Percentiles rank a stretch among this genome's conserved stretches.
These are phyloP conservation scores for Candida germanica DNA, from an alignment of 805 yeast species.

Conservation along the genomic window DNA sequence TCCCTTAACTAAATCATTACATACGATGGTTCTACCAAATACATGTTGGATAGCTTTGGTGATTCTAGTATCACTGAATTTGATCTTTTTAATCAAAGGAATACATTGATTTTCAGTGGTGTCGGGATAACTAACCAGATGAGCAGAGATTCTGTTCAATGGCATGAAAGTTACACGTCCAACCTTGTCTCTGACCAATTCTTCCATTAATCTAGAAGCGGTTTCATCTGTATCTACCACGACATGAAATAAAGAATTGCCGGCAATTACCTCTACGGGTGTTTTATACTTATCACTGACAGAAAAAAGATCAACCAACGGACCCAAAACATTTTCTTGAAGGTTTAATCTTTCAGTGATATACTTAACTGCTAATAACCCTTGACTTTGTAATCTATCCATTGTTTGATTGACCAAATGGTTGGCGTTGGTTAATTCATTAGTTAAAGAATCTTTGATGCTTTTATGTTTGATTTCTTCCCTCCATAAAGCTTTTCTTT, in stretches of 20 bases:
- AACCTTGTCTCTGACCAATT: slow-evolving; percentile 60
- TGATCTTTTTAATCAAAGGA: slow-evolving; percentile 74
- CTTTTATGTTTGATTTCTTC: slow-evolving; percentile 65
- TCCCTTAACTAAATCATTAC: slow-evolving; percentile 66
- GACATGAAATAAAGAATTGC: slow-evolving; percentile 78
- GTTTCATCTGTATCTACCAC: slow-evolving; percentile 87
- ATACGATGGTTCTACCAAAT: slow-evolving; percentile 78
- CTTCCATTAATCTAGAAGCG: slow-evolving; percentile 76
- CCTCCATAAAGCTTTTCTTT: slow-evolving; percentile 75
- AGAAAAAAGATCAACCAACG: slow-evolving; percentile 77
- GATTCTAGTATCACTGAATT: slow-evolving; percentile 50
- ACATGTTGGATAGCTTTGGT: slow-evolving; percentile 72
- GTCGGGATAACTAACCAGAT: slow-evolving; percentile 52
- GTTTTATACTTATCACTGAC: slow-evolving; percentile 79
- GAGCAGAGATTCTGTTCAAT: slow-evolving; percentile 55
- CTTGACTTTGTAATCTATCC: slow-evolving; percentile 67
- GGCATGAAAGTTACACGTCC: slow-evolving; percentile 95
- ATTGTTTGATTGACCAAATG: slow-evolving; percentile 66
- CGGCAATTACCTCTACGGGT: slow-evolving; percentile 89
- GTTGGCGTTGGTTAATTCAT: slow-evolving; percentile 56
- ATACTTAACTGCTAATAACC: slow-evolving; percentile 65
- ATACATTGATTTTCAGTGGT: slow-evolving; percentile 56
- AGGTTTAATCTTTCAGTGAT: slow-evolving; percentile 60
- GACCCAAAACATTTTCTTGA: slow-evolving; percentile 64
- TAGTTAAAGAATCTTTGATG: slow-evolving; percentile 50